Evolutionary conservation across 1,284 basidiomycete genomes (phyloP).

Genomic region (Takashimella tepidaria): DNA sequence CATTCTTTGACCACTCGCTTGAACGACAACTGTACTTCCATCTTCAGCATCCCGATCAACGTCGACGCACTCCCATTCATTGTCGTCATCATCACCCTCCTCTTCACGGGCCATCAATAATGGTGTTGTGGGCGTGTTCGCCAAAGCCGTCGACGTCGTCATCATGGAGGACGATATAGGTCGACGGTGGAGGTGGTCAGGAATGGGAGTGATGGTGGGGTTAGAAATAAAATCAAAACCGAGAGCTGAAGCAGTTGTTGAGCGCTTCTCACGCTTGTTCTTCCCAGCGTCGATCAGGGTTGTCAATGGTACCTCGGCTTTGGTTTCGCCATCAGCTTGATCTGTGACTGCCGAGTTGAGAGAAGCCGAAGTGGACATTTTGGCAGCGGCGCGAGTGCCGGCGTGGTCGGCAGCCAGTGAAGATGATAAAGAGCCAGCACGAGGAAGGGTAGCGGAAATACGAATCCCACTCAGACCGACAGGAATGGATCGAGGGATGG

Average conservation of each 20-base stretch:
- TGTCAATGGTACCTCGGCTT: constrained; percentile 11
- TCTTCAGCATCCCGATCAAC: neutral
- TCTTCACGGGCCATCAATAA: constrained; percentile 14
- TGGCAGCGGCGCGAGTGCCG: neutral
- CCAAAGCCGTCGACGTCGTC: neutral
- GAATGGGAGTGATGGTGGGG: constrained; percentile 28
- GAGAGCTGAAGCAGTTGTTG: constrained; percentile 35
- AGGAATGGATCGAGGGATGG: neutral
- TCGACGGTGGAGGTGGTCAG: constrained; percentile 13
- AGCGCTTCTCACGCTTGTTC: constrained; percentile 33
- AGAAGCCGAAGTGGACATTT: neutral
- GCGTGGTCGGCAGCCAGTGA: no score
- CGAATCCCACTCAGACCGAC: neutral
- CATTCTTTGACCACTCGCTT: neutral
- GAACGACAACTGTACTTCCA: neutral
- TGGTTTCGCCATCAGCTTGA: no score
- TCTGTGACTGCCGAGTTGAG: no score
- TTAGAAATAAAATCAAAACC: constrained; percentile 43
- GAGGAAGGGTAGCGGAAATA: neutral
- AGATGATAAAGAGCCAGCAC: neutral
- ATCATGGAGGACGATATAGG: neutral
- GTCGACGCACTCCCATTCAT: constrained; percentile 39
- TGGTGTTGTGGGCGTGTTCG: constrained; percentile 20
- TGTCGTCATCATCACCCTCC: constrained; percentile 20
- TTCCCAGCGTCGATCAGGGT: constrained; percentile 28